These are phyloP conservation scores for Cystobasidium pallidum DNA, from an alignment of 1,284 basidiomycete species.

Conservation along the genomic window DNA sequence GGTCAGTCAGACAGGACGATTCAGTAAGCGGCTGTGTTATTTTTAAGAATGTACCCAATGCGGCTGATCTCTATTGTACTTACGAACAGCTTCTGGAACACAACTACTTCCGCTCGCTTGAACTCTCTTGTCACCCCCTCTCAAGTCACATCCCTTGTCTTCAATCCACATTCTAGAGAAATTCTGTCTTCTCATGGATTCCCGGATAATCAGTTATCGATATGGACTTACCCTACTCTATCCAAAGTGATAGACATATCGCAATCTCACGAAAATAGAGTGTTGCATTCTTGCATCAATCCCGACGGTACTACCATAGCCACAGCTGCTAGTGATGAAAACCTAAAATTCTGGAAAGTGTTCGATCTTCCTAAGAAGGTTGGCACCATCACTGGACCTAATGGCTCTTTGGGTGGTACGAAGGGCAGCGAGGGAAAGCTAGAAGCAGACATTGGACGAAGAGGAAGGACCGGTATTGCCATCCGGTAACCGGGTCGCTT, in stretches of 20 bases:
- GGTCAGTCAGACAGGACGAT: conserved; percentile 93
- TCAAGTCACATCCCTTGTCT: conserved; percentile 90
- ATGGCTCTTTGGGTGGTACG: not conserved
- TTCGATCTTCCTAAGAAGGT: conserved; percentile 54
- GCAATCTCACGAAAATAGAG: conserved; percentile 86
- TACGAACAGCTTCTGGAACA: conserved; percentile 49
- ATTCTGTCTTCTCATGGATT: conserved; percentile 91
- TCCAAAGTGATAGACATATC: conserved; percentile 81
- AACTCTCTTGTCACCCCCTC: conserved; percentile 80
- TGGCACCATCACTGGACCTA: conserved; percentile 11
- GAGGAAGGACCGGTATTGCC: conserved; percentile 34
- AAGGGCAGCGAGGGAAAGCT: conserved; percentile 17
- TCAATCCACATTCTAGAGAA: conserved; percentile 87
- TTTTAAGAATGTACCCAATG: not conserved
- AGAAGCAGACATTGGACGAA: conserved; percentile 27
- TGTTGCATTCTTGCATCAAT: conserved; percentile 79
- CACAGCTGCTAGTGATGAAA: conserved; percentile 90
- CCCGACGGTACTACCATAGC: conserved; percentile 86
- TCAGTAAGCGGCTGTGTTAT: conserved; percentile 72
- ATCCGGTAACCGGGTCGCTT: conserved; percentile 30
- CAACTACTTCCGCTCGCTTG: conserved; percentile 75
- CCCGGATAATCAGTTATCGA: conserved; percentile 69
- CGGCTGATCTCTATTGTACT: not conserved
- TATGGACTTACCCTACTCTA: conserved; percentile 71
- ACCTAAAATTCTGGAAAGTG: conserved; percentile 82